A percentile compares a stretch with the other conserved stretches of the same genome.
These are phyloP conservation scores for Scheffersomyces titani DNA, from an alignment of 1,139 yeast species.

Conservation along the genomic window DNA sequence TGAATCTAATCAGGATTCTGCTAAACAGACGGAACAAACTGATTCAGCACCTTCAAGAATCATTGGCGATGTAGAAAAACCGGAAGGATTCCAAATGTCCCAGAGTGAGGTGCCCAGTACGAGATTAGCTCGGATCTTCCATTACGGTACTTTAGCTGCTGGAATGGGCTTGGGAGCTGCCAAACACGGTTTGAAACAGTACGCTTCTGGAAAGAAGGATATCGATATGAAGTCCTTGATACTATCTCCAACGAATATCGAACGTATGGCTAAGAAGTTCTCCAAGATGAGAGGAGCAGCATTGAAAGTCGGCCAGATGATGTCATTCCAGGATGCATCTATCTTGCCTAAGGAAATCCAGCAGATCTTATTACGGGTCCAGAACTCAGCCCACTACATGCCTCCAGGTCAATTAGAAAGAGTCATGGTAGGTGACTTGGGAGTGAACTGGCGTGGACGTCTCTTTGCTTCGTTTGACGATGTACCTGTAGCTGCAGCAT, in stretches of 20 bases:
- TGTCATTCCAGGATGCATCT: constrained; percentile 88
- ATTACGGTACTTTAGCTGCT: constrained; percentile 91
- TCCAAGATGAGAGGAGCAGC: constrained; percentile 99
- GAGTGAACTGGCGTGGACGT: constrained; percentile 73
- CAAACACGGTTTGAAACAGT: constrained; percentile 71
- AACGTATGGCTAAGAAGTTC: constrained; percentile 81
- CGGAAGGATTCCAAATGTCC: constrained; percentile 47
- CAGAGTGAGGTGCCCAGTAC: constrained; percentile 83
- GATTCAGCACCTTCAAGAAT: constrained; percentile 11
- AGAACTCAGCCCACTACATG: constrained; percentile 95
- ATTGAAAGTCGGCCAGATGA: constrained; percentile 89
- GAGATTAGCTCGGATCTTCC: constrained; percentile 82
- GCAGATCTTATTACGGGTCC: constrained; percentile 77
- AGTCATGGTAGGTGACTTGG: constrained; percentile 73
- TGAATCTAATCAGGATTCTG: background rate
- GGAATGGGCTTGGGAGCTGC: constrained; percentile 88
- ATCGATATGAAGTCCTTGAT: constrained; percentile 64
- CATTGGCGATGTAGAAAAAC: constrained; percentile 34
- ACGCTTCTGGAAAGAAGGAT: constrained; percentile 51
- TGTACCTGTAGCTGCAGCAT: constrained; percentile 95
- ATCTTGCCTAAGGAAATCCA: constrained; percentile 86
- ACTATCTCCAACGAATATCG: constrained; percentile 80
- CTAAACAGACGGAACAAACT: constrained; percentile 3
- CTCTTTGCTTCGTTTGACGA: constrained; percentile 76
- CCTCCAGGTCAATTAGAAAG: constrained; percentile 86